Percentiles rank a stretch among this genome's conserved stretches.
These are phyloP conservation scores for Heterobasidion parviporum DNA, from an alignment of 1,284 basidiomycete species.

Conservation along the genomic window DNA sequence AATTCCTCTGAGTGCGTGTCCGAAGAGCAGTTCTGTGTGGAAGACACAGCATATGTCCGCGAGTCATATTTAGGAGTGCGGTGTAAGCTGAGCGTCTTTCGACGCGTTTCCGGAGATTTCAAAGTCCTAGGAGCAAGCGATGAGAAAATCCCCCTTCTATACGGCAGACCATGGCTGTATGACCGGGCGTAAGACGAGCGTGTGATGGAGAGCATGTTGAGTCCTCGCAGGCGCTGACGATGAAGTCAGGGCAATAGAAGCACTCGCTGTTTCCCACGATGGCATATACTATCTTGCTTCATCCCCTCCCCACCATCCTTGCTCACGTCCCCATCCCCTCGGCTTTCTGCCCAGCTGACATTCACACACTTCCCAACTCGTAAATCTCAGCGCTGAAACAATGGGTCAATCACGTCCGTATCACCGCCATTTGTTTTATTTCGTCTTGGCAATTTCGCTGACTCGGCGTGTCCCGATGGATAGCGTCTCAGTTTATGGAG, in stretches of 20 bases:
- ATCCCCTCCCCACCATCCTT: background rate
- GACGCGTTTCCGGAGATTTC: background rate
- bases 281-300: background rate
- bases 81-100: background rate
- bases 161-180: background rate
- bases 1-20: constrained; percentile 1
- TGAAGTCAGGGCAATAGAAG: background rate
- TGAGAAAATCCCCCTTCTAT: background rate
- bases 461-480: constrained; percentile 5
- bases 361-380: too few relatives aligned
- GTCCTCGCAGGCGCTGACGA: background rate
- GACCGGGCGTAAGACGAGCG: background rate
- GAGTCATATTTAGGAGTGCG: background rate
- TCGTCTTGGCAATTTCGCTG: background rate
- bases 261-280: background rate
- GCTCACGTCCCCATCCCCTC: too few relatives aligned
- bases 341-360: too few relatives aligned
- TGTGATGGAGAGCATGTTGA: background rate
- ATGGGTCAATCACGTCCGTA: constrained; percentile 77
- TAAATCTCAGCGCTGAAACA: constrained; percentile 1
- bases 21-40: background rate
- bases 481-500: constrained; percentile 88
- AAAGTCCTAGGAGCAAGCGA: background rate
- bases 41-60: background rate
- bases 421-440: constrained; percentile 1